Evolutionary conservation across 257 asterid genomes (phyloP).

Genomic region (Solanum ossicruentum): DNA sequence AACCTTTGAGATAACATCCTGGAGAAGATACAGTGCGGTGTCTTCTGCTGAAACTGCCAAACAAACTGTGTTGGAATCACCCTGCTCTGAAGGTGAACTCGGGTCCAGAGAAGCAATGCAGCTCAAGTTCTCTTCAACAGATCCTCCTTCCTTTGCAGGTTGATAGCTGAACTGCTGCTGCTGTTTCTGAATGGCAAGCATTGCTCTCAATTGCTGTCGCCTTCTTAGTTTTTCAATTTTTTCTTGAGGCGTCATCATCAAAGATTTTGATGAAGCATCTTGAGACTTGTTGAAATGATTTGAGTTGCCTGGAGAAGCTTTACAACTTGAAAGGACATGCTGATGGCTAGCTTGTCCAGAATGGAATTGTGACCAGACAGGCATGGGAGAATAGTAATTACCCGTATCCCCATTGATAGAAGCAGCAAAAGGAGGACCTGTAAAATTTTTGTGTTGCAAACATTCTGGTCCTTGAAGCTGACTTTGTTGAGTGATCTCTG

Average conservation of each 20-base stretch:
- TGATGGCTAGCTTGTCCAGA: conserved; percentile 15
- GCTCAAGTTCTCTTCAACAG: conserved; percentile 23
- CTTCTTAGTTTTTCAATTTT: conserved; percentile 79
- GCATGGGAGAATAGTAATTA: conserved; percentile 25
- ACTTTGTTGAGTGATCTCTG: conserved; percentile 18
- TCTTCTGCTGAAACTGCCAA: conserved; percentile 42
- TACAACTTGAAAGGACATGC: conserved; percentile 19
- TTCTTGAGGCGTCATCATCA: conserved; percentile 78
- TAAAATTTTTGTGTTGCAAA: conserved; percentile 28
- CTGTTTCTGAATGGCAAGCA: conserved; percentile 78
- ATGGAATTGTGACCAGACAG: conserved; percentile 17
- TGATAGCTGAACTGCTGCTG: conserved; percentile 64
- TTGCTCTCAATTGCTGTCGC: conserved; percentile 86
- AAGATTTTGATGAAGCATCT: conserved; percentile 22
- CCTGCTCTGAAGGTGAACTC: conserved; percentile 42
- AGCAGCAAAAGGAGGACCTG: conserved; percentile 31
- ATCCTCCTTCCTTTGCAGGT: conserved; percentile 40
- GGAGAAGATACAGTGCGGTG: conserved; percentile 64
- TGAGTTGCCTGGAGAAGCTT: conserved; percentile 25
- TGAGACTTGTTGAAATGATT: conserved; percentile 16
- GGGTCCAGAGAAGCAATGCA: conserved; percentile 33
- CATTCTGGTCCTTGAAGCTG: conserved; percentile 28
- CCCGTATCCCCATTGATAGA: conserved; percentile 32
- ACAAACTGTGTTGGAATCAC: conserved; percentile 28
- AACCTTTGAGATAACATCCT: conserved; percentile 59